phyloP scores from a whole-genome alignment of 805 yeast genomes.

The Middelhovenomyces tepae region DNA sequence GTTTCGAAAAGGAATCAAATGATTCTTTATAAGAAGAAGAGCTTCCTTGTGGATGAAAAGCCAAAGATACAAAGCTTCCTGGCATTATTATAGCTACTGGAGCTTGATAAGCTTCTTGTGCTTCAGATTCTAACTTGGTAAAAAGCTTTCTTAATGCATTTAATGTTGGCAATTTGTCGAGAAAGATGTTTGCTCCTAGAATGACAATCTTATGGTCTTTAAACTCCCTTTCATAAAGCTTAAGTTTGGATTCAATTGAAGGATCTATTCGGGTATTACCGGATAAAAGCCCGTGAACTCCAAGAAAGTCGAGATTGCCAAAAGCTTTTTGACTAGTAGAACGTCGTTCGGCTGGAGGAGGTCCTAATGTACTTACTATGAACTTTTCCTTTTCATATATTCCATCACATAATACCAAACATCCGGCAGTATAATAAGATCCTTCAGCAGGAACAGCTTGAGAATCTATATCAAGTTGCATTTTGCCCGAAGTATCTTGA shows the following conservation, averaged over 20 bases:
- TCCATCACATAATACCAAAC: conserved; percentile 77
- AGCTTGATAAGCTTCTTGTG: conserved; percentile 26
- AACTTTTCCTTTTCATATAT: conserved; percentile 54
- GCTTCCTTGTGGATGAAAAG: conserved; percentile 51
- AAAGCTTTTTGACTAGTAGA: conserved; percentile 55
- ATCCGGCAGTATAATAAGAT: conserved; percentile 61
- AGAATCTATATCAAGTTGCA: conserved; percentile 48
- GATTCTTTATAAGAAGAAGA: conserved; percentile 43
- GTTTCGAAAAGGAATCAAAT: conserved; percentile 65
- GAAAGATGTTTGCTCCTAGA: conserved; percentile 64
- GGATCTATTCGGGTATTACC: conserved; percentile 47
- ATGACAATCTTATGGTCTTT: conserved; percentile 52
- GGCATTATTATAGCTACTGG: conserved; percentile 68
- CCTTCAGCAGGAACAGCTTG: conserved; percentile 57
- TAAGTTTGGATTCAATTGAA: conserved; percentile 45
- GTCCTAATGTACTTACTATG: conserved; percentile 67
- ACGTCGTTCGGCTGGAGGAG: conserved; percentile 82
- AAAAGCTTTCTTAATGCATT: conserved; percentile 63
- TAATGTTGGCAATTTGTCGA: conserved; percentile 51
- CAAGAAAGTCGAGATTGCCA: conserved; percentile 70
- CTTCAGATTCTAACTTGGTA: conserved; percentile 40
- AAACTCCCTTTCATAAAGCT: conserved; percentile 47
- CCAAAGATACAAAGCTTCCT: conserved; percentile 70
- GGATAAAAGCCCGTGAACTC: conserved; percentile 30
- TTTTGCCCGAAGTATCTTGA: conserved; percentile 73